Base-by-base conservation (phyloP, 2,329 filamentous ascomycete species). In the Cladobotryum mycophilum region DNA sequence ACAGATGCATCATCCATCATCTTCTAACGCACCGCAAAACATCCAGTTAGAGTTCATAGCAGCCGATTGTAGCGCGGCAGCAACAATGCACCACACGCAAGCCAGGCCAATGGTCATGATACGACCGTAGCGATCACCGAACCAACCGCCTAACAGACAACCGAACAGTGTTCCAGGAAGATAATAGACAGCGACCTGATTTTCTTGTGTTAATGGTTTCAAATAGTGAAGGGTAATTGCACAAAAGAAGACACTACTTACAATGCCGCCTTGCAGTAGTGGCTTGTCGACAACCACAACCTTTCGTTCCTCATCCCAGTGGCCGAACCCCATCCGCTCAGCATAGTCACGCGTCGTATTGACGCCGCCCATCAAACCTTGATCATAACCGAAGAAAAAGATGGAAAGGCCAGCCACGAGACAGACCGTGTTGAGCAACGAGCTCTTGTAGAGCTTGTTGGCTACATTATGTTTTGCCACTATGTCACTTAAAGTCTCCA, bases 31-130 rank as follows among this genome's bases (percentile, higher is more conserved):
- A 79, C 76, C 75, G 60, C 78, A 83, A 53, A 86, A 83, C 84
- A 88, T 88, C 84, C 84, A 87, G 25, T 76, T 69, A 41, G 79
- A 71, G 56, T 85, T 86, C 67, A 80, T 76, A 0, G 85, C 82
- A 1, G 81, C 81, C 54, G 77, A 79, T 64, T 89, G 85, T 54
- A 89, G 64, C 14, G 70, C 67, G 0, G 84, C 85, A 1, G 84
- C 84, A 14, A 83, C 48, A 12, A 81, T 72, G 2, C 74, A 79
- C 79, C 78, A 84, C 3, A 73, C 59, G 20, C 78, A 70, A 11
- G 80, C 83, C 1, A 79, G 60, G 2, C 76, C 82, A 59, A 87
- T 86, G 0, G 82, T 81, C 60, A 74, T 79, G 55, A 85, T 80
- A 48, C 84, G 71, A 1, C 84, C 84, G 50, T 79, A 70, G 45